A percentile compares a stretch with the other conserved stretches of the same genome.
Evolutionary conservation across 441 rosid genomes (phyloP).

Genomic region (Populus tomentosa): DNA sequence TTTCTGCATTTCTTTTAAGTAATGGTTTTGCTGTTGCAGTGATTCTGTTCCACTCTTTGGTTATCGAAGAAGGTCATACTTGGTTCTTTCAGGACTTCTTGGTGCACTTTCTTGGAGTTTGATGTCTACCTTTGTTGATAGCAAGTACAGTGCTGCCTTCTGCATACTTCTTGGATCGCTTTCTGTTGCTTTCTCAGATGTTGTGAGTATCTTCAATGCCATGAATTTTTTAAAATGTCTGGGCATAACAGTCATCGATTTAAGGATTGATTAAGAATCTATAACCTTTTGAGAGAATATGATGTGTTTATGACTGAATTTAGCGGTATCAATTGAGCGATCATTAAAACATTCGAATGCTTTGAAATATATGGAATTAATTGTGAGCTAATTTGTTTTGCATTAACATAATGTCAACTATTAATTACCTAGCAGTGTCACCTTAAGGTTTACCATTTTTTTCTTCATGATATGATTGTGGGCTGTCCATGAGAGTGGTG

Average conservation of each 20-base stretch:
- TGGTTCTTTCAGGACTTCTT: constrained; percentile 91
- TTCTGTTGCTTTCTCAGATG: constrained; percentile 97
- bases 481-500: neutral
- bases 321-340: neutral
- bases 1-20: constrained; percentile 12
- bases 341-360: neutral
- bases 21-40: constrained; percentile 37
- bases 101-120: constrained; percentile 95
- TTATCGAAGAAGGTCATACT: constrained; percentile 90
- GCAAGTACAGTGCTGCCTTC: constrained; percentile 76
- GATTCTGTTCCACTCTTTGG: constrained; percentile 92
- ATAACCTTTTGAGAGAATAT: neutral
- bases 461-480: neutral
- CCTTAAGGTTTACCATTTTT: neutral
- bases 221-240: neutral
- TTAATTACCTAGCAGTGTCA: neutral
- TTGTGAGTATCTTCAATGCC: constrained; percentile 42
- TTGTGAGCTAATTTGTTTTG: neutral
- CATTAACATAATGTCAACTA: neutral
- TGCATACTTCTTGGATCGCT: constrained; percentile 94
- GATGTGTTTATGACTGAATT: too few species aligned
- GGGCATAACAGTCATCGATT: neutral
- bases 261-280: neutral
- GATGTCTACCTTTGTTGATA: constrained; percentile 86
- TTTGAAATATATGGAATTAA: neutral